Conservation (phyloP, 2,329 filamentous ascomycete species). For the Talaromyces piceae region DNA sequence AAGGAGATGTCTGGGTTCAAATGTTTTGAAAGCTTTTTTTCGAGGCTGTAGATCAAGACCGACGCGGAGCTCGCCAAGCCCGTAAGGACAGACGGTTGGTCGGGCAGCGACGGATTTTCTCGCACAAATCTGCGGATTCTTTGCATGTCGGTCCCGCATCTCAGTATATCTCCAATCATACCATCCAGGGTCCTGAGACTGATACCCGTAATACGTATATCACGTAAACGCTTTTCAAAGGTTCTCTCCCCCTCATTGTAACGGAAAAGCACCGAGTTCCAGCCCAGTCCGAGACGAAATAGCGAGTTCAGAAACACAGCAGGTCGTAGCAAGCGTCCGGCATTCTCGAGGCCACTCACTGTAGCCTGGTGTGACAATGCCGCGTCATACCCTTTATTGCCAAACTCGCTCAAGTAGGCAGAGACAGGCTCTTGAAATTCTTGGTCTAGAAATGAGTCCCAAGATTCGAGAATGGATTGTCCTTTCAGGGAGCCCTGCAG, state of each 20-base stretch:
- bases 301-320: slow-evolving; percentile 34
- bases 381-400: slow-evolving; percentile 33
- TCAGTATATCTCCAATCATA: slow-evolving; percentile 23
- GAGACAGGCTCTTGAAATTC: slow-evolving; percentile 26
- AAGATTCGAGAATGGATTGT: slow-evolving; percentile 25
- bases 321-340: slow-evolving; percentile 26
- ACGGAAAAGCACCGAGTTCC: slow-evolving; percentile 37
- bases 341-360: slow-evolving; percentile 15
- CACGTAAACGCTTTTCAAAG: slow-evolving; percentile 36
- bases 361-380: slow-evolving; percentile 23
- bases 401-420: slow-evolving; percentile 39
- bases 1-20: slow-evolving; percentile 24
- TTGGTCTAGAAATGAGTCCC: slow-evolving; percentile 34
- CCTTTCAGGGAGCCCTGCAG: slow-evolving; percentile 13
- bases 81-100: slow-evolving; percentile 25
- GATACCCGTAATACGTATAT: slow-evolving; percentile 44
- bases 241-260: slow-evolving; percentile 28
- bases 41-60: slow-evolving; percentile 30
- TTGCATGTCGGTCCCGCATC: slow-evolving; percentile 32
- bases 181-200: slow-evolving; percentile 37
- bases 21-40: slow-evolving; percentile 25
- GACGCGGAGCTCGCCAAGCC: slow-evolving; percentile 28
- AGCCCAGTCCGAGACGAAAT: slow-evolving; percentile 36
- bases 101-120: slow-evolving; percentile 19
- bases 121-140: slow-evolving; percentile 28